Base-by-base conservation (phyloP, 2,329 filamentous ascomycete genomes). In the Xylariaceae sp. region DNA sequence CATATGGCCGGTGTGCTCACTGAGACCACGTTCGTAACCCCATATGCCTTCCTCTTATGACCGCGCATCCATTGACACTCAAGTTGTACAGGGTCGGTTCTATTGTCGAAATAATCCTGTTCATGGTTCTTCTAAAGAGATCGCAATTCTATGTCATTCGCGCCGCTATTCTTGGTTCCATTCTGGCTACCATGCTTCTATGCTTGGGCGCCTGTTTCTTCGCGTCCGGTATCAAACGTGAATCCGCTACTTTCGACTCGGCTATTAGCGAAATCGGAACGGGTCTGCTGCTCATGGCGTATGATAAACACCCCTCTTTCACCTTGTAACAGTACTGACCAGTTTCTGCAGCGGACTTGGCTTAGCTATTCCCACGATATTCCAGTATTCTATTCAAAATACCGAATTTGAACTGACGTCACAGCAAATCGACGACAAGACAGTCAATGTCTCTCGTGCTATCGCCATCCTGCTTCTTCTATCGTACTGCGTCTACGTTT, bases 181-280 rank as follows among this genome's bases (percentile, higher is more conserved):
- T 94, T 34, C 64, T 95, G 26, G 87, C 89, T 11, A 94, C 89
- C 24, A 76, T 93, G 66, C 66, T 94, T 34, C 71, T 94, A 1
- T 94, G 88, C 52, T 65, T 94, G 19, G 89, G 89, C 0, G 57
- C 83, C 39, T 93, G 87, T 61, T 94, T 95, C 68, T 79, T 91
- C 47, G 76, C 81, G 17, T 87, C 87, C 31, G 88, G 89, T 8
- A 50, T 91, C 28, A 70, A 72, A 40, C 78, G 82, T 24, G 72
- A 85, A 4, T 78, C 85, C 50, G 78, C 89, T 51, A 72, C 69
- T 13, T 93, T 94, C 58, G 83, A 85, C 55, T 78, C 84, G 43
- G 81, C 82, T 4, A 76, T 94, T 42, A 86, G 82, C 50, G 89
- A 95, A 64, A 85, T 85, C 7, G 88, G 88, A 15, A 87, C 78